Conservation (phyloP, 2,329 filamentous ascomycete species). For the Thielaviopsis populi region DNA sequence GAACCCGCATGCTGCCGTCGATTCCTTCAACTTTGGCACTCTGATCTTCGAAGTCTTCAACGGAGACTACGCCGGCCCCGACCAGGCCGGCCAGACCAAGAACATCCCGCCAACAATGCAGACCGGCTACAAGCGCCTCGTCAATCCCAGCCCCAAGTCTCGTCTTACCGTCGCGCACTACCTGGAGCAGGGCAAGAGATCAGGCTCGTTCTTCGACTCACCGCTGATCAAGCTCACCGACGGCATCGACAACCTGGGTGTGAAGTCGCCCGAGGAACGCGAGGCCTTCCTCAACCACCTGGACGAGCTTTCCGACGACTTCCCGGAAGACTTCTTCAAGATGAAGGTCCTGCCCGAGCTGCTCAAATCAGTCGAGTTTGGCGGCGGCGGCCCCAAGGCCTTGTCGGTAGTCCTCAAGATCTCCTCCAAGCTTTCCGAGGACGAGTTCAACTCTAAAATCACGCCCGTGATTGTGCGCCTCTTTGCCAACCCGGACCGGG, state of each 20-base stretch:
- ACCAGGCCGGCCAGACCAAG: conserved; percentile 75
- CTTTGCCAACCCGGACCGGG: conserved; percentile 82
- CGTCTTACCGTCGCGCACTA: conserved; percentile 74
- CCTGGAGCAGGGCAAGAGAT: conserved; percentile 71
- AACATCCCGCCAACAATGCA: conserved; percentile 80
- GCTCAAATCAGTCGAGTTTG: conserved; percentile 97
- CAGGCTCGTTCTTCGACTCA: conserved; percentile 81
- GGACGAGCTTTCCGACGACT: conserved; percentile 77
- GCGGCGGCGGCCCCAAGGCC: conserved; percentile 84
- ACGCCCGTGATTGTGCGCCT: conserved; percentile 75
- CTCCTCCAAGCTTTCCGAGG: conserved; percentile 66
- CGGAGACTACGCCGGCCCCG: conserved; percentile 57
- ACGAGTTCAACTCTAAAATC: conserved; percentile 76
- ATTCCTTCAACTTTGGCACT: conserved; percentile 74
- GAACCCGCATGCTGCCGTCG: conserved; percentile 64
- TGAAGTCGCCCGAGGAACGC: conserved; percentile 72
- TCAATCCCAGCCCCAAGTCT: conserved; percentile 79
- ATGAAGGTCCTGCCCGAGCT: conserved; percentile 91
- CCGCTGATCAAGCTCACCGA: conserved; percentile 84
- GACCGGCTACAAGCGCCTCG: conserved; percentile 74
- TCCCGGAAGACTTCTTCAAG: conserved; percentile 95
- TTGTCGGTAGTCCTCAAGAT: conserved; percentile 84
- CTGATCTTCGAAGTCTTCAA: conserved; percentile 88
- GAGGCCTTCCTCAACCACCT: conserved; percentile 74
- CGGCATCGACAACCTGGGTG: conserved; percentile 78